Evolutionary conservation across 352 stramenopile species (phyloP).

Genomic region (Phytophthora melonis): DNA sequence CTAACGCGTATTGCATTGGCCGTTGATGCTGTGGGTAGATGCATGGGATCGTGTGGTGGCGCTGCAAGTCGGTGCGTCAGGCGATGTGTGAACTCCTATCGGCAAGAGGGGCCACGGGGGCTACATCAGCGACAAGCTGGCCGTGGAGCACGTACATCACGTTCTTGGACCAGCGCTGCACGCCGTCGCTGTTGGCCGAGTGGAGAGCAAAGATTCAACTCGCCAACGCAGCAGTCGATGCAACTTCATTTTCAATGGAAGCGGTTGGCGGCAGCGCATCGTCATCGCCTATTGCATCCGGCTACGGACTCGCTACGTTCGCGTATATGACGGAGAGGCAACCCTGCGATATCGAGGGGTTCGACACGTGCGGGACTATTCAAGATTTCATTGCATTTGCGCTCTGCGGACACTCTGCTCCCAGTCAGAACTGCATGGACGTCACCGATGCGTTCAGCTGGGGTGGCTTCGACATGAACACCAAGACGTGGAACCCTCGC

Average conservation of each 20-base stretch:
- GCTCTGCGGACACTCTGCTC: slow-evolving; percentile 51
- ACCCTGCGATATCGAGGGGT: slow-evolving; percentile 36
- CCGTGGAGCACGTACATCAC: slow-evolving; percentile 74
- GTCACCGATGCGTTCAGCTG: slow-evolving; percentile 79
- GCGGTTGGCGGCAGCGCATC: slow-evolving; percentile 24
- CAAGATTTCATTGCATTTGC: slow-evolving; percentile 73
- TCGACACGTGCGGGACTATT: slow-evolving; percentile 77
- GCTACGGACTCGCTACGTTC: slow-evolving; percentile 74
- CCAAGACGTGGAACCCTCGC: slow-evolving; percentile 49
- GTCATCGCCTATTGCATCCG: slow-evolving; percentile 55
- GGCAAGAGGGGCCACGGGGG: background rate
- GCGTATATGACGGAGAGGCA: slow-evolving; percentile 51
- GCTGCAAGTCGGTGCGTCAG: slow-evolving; percentile 39
- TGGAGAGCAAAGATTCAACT: slow-evolving; percentile 38
- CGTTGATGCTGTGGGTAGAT: slow-evolving; percentile 47
- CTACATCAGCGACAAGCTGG: slow-evolving; percentile 6
- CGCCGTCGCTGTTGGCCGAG: slow-evolving; percentile 45
- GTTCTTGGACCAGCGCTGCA: slow-evolving; percentile 77
- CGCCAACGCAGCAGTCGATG: slow-evolving; percentile 11
- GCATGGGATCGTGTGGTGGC: slow-evolving; percentile 87
- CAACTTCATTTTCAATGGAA: slow-evolving; percentile 10
- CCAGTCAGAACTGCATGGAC: slow-evolving; percentile 59
- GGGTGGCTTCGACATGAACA: slow-evolving; percentile 62
- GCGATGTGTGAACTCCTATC: slow-evolving; percentile 31
- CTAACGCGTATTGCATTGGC: no score